phyloP scores from a whole-genome alignment of 2,329 filamentous ascomycete species.

The Cytospora paraplurivora region DNA sequence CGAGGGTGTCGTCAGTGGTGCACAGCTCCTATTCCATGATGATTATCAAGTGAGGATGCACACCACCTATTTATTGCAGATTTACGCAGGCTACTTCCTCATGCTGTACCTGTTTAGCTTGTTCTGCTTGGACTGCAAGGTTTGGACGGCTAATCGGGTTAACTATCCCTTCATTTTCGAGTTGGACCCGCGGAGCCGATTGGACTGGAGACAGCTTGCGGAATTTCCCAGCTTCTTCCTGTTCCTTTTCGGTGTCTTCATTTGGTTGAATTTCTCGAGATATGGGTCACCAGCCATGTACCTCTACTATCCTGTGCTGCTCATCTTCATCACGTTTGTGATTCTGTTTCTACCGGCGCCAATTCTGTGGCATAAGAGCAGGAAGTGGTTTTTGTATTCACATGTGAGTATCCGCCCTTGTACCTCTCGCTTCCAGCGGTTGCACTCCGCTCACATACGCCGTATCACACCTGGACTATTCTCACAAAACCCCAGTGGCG shows the following conservation, averaged over 20 bases:
- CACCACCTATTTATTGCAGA: slow-evolving; percentile 75
- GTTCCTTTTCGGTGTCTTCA: slow-evolving; percentile 73
- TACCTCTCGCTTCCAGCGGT: neutral
- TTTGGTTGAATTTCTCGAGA: slow-evolving; percentile 86
- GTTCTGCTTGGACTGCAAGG: slow-evolving; percentile 82
- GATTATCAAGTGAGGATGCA: slow-evolving; percentile 52
- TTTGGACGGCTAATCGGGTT: slow-evolving; percentile 84
- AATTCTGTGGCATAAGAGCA: slow-evolving; percentile 72
- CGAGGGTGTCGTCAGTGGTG: slow-evolving; percentile 65
- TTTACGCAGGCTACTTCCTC: slow-evolving; percentile 92
- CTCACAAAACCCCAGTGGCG: slow-evolving; percentile 66
- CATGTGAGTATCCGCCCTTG: slow-evolving; percentile 60
- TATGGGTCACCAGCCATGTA: slow-evolving; percentile 69
- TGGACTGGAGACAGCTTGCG: slow-evolving; percentile 87
- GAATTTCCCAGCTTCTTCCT: slow-evolving; percentile 87
- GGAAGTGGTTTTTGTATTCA: slow-evolving; percentile 87
- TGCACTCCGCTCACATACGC: no score
- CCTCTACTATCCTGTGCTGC: slow-evolving; percentile 82
- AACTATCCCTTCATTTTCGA: slow-evolving; percentile 98
- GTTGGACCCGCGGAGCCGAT: slow-evolving; percentile 80
- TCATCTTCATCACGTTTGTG: slow-evolving; percentile 68
- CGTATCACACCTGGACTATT: neutral
- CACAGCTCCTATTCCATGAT: slow-evolving; percentile 52
- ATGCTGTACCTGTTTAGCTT: slow-evolving; percentile 76
- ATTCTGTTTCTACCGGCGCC: slow-evolving; percentile 77